Evolutionary conservation across 257 asterid genomes (phyloP), one percentile per base, ranked within the genome.

Genomic region (Knoxia roxburghii): DNA sequence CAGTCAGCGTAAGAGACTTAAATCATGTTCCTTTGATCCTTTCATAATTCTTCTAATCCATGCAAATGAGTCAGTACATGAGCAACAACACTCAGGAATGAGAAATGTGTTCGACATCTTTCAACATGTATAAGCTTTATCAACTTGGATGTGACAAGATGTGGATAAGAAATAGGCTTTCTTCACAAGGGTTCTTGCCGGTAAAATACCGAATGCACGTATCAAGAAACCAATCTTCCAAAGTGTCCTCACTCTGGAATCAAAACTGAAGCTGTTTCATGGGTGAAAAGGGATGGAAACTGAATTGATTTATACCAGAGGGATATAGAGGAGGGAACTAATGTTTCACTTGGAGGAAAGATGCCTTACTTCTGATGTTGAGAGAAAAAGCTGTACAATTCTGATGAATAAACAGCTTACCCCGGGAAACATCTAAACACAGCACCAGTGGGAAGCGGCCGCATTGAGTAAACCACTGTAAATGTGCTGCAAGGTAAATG

Each of bases 361-460:
- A 33, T 51, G 46, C 7, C 18, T 45, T 7, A 13, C 15, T 32
- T 15, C 17, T 30, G 30, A 48, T 21, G 24, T 15, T 15, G 26
- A 48, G 33, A 24, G 15, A 45, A 23, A 23, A 18, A 43, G n/a
- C 5, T 24, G 5, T 29, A n/a, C 18, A 61, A 40, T 21, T 35
- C 12, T 41, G 10, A 30, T 26, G 29, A 41, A 56, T 12, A 10
- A 18, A 68, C 58, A 69, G 64, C 88, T 86, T 80, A 93, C 98
- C 90, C 95, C 7, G 98, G 98, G 77, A 87, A 93, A 70, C 93
- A 87, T 85, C 97, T 83, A 71, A 93, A 93, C 40, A 93, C 95
- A 32, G 97, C 98, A 69, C 98, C 98, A 24, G 82, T 61, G 26
- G 82, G 81, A 61, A 89, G 85, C 73, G 98, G 98, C 77, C 83